Evolutionary conservation across 2,329 filamentous ascomycete species (phyloP).

Genomic region (Alternaria gaisen): DNA sequence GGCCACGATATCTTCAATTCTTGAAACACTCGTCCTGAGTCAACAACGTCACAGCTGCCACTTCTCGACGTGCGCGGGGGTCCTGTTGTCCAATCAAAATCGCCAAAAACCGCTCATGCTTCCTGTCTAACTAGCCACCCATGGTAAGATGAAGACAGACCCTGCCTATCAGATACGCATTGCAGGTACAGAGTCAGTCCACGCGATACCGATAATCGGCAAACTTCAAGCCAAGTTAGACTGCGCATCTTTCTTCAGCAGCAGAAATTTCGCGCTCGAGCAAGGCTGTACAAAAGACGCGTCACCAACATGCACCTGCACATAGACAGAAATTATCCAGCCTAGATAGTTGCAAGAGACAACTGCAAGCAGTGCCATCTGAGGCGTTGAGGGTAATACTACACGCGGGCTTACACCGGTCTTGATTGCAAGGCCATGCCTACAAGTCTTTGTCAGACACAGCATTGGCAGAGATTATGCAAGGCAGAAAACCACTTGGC

Average conservation of each 20-base stretch:
- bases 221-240: conserved; percentile 8
- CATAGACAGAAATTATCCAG: not conserved
- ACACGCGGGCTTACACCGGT: conserved; percentile 11
- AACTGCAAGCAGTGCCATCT: not conserved
- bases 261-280: not conserved
- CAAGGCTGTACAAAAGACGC: conserved; percentile 5
- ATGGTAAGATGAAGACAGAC: conserved; percentile 3
- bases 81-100: conserved; percentile 15
- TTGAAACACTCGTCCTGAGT: conserved; percentile 14
- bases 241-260: conserved; percentile 10
- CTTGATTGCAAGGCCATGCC: conserved; percentile 2
- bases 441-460: conserved; percentile 1
- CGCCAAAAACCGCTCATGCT: not conserved
- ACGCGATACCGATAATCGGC: conserved; percentile 1
- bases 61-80: conserved; percentile 15
- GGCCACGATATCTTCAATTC: conserved; percentile 4
- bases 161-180: conserved; percentile 7
- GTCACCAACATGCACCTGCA: conserved; percentile 4
- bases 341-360: not conserved
- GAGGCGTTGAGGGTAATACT: not conserved
- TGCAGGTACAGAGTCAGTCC: not conserved
- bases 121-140: conserved; percentile 7
- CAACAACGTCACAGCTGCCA: conserved; percentile 29
- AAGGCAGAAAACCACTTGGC: conserved; percentile 11
- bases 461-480: not conserved